Conservation (phyloP, 345 rosid genomes). For the Cardiospermum halicacabum region DNA sequence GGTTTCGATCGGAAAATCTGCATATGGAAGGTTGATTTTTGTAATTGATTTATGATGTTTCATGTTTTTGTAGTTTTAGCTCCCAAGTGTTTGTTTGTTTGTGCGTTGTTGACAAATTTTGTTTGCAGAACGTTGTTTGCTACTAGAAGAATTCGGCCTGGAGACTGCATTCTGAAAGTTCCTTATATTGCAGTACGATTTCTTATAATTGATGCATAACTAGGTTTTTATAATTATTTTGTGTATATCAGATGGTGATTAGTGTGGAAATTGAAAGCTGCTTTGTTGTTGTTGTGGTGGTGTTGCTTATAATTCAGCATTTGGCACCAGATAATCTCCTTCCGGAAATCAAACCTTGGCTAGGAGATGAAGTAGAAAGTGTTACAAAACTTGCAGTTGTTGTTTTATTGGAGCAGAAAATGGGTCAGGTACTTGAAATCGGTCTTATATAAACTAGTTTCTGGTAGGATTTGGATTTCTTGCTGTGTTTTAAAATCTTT, state of each 20-base stretch:
- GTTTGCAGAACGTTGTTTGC: slow-evolving; percentile 62
- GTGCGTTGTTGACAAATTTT: background rate
- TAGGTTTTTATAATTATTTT: background rate
- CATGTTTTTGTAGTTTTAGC: background rate
- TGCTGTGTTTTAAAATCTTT: background rate
- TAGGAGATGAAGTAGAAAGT: slow-evolving; percentile 42
- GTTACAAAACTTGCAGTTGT: slow-evolving; percentile 59
- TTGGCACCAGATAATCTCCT: slow-evolving; percentile 55
- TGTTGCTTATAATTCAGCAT: slow-evolving; percentile 48
- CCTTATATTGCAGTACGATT: slow-evolving; percentile 53
- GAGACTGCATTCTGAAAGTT: slow-evolving; percentile 70
- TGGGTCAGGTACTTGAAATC: slow-evolving; percentile 38
- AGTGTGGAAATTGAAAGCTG: slow-evolving; percentile 7
- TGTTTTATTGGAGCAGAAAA: slow-evolving; percentile 45
- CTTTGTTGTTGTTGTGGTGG: background rate
- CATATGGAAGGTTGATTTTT: slow-evolving; percentile 52
- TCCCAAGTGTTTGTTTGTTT: no score
- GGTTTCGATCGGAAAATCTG: slow-evolving; percentile 68
- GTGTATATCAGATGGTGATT: no score
- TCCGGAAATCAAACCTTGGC: slow-evolving; percentile 33
- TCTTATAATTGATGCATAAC: background rate
- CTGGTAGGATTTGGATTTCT: background rate
- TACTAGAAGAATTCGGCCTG: slow-evolving; percentile 43
- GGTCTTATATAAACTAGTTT: slow-evolving; percentile 1
- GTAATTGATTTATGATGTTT: background rate